Evolutionary conservation across 73 alveolate species (phyloP), one percentile per base, ranked within the genome.

Genomic region (Stentor roeselii): DNA sequence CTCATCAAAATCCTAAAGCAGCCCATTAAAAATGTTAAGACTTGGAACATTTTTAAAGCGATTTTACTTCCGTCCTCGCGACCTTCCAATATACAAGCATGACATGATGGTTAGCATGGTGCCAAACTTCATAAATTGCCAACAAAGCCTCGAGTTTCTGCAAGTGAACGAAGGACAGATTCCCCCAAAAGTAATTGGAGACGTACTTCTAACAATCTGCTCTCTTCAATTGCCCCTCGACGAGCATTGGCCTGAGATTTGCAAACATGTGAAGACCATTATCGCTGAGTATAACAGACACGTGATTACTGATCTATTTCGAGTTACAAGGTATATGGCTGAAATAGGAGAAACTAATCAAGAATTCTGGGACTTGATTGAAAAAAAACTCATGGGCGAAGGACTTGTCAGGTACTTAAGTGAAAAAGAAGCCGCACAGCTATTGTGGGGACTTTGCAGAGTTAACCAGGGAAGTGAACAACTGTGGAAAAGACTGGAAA

Each of bases 201-300:
- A 21, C 80, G 41, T 21, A 11, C 37, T 67, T n/a, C 27, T n/a
- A 0, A n/a, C 37, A 0, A 67, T 67, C 0, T 36, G 42, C 37
- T n/a, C 15, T 67, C 41, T 1, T 11, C 42, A 67, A n/a, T 67
- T 21, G 27, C 50, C 37, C 11, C 11, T 21, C 1, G 80, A 67
- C 41, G 80, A 67, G 2, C 41, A 67, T 67, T 67, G 80, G 80
- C 80, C 80, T 67, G 80, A 67, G 14, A 67, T 67, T 30, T 21
- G n/a, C 41, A 21, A 67, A 32, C 80, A 21, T 21, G 42, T 67
- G 11, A 67, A 67, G 80, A 21, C 27, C 21, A 21, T 21, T 40
- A 67, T 67, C 21, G 14, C 11, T 21, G 37, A 21, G 0, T 67
- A 21, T 67, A 40, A 67, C 34, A 67, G 80, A 67, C n/a, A 67